phyloP scores from a whole-genome alignment of 2,329 filamentous ascomycete genomes.

The Talaromyces sp. region DNA sequence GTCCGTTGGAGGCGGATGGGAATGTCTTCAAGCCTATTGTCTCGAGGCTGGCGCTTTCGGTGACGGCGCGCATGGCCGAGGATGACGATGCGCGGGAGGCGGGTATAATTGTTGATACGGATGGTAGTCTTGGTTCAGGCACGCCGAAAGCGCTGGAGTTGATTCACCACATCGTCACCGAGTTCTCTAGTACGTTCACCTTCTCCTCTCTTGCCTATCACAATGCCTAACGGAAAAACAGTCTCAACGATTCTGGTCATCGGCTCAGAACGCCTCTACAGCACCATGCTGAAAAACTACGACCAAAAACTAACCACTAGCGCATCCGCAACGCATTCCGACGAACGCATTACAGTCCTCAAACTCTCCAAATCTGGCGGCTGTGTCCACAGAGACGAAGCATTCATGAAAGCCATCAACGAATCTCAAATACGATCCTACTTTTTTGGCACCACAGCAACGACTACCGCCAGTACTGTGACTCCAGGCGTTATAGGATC shows the following conservation, averaged over 20 bases:
- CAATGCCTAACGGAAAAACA: conserved; percentile 23
- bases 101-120: conserved; percentile 83
- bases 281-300: conserved; percentile 70
- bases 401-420: conserved; percentile 68
- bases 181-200: conserved; percentile 55
- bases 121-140: conserved; percentile 64
- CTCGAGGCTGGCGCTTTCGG: conserved; percentile 72
- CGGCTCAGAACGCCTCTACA: conserved; percentile 72
- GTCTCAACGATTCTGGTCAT: conserved; percentile 79
- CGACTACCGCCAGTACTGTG: neutral
- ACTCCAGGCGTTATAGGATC: neutral
- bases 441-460: conserved; percentile 73
- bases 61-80: conserved; percentile 71
- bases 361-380: conserved; percentile 82
- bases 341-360: conserved; percentile 71
- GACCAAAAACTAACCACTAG: conserved; percentile 47
- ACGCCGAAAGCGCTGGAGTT: conserved; percentile 67
- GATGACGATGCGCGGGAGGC: conserved; percentile 67
- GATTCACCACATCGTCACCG: conserved; percentile 73
- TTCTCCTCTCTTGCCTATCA: conserved; percentile 4
- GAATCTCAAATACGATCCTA: conserved; percentile 83
- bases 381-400: conserved; percentile 70
- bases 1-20: conserved; percentile 65
- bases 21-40: conserved; percentile 70
- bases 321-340: conserved; percentile 45